Evolutionary conservation across 257 asterid species (phyloP).

Genomic region (Solanum chmielewskii): DNA sequence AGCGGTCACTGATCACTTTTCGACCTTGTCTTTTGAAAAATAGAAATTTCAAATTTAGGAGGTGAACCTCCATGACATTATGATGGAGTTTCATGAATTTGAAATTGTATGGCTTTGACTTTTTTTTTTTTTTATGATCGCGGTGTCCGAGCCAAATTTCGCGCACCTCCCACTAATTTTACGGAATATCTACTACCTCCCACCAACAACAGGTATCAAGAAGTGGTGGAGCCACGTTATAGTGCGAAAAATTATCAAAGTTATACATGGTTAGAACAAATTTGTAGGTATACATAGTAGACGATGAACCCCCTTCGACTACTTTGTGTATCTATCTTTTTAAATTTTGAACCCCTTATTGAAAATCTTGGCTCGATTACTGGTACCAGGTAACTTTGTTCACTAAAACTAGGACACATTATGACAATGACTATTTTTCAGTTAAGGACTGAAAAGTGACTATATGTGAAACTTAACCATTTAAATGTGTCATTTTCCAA

Average conservation of each 20-base stretch:
- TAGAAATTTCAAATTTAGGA: neutral
- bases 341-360: too few species aligned
- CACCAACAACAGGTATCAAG: neutral
- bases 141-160: rapidly evolving
- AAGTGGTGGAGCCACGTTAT: too few species aligned
- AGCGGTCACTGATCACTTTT: neutral
- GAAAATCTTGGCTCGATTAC: too few species aligned
- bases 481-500: neutral
- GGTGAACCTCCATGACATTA: neutral
- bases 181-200: neutral
- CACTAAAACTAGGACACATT: too few species aligned
- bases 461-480: neutral
- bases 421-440: too few species aligned
- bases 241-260: too few species aligned
- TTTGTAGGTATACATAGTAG: too few species aligned
- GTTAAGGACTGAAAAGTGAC: neutral
- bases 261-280: too few species aligned
- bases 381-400: neutral
- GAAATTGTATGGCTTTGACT: neutral
- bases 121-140: too few species aligned
- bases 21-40: neutral
- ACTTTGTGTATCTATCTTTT: too few species aligned
- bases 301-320: too few species aligned
- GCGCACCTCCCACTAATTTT: neutral
- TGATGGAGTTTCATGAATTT: neutral